Percentiles rank a stretch among this genome's conserved stretches.
These are phyloP conservation scores for Cryptosporidium xiaoi DNA, from an alignment of 169 alveolate genomes.

Conservation along the genomic window DNA sequence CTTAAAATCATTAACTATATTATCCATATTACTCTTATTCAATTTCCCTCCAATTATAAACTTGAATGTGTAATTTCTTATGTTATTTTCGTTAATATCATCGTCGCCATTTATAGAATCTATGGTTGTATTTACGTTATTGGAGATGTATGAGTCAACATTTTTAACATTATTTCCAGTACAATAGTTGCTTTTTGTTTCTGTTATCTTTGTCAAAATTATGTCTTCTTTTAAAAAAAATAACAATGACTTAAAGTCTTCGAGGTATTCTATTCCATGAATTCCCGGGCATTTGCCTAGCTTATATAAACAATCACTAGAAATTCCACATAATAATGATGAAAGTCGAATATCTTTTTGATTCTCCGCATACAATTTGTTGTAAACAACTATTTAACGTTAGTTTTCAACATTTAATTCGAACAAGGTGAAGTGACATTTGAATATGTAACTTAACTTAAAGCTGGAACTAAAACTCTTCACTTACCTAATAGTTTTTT, in stretches of 20 bases:
- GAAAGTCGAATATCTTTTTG: constrained; percentile 21
- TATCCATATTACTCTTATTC: constrained; percentile 11
- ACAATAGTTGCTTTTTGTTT: background rate
- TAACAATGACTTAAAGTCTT: constrained; percentile 12
- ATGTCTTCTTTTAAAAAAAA: constrained; percentile 3
- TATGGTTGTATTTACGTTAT: no score
- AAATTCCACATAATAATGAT: constrained; percentile 58
- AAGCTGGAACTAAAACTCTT: background rate
- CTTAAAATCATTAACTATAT: background rate
- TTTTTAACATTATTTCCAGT: no score
- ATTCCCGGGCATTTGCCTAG: constrained; percentile 54
- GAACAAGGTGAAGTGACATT: background rate
- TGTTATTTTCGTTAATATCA: background rate
- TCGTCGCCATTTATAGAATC: background rate
- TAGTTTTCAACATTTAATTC: background rate
- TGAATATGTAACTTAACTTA: background rate
- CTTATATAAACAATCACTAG: constrained; percentile 31
- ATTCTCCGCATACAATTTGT: constrained; percentile 15
- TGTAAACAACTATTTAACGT: constrained; percentile 12
- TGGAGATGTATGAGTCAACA: no score
- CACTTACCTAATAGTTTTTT: constrained; percentile 63
- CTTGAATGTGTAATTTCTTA: background rate
- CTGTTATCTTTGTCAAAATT: background rate
- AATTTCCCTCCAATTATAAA: background rate
- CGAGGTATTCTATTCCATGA: constrained; percentile 31